phyloP scores from a whole-genome alignment of 2,329 filamentous ascomycete genomes.

The Xylaria sp. region DNA sequence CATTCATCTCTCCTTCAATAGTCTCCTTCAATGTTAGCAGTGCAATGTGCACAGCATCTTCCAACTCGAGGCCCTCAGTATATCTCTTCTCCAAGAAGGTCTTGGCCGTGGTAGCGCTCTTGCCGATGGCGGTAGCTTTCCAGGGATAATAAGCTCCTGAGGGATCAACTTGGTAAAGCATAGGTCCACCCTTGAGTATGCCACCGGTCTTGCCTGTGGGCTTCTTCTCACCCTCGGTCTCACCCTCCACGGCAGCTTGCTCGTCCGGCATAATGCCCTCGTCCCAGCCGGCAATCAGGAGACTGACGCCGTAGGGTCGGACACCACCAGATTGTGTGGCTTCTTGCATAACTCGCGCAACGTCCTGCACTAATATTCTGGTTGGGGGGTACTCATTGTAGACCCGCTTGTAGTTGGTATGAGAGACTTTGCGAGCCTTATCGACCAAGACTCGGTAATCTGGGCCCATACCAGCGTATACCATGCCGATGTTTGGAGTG shows the following conservation, averaged over 20 bases:
- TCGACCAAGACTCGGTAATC: slow-evolving; percentile 98
- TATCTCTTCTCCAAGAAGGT: slow-evolving; percentile 99
- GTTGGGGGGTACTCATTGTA: slow-evolving; percentile 99
- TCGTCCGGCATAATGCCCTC: slow-evolving; percentile 92
- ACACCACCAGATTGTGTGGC: slow-evolving; percentile 98
- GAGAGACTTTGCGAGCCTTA: slow-evolving; percentile 96
- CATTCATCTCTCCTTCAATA: slow-evolving; percentile 99
- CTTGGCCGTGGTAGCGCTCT: slow-evolving; percentile 98
- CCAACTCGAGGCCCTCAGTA: slow-evolving; percentile 94
- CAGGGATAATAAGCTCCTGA: slow-evolving; percentile 98
- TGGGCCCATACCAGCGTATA: slow-evolving; percentile 98
- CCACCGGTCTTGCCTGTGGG: slow-evolving; percentile 88
- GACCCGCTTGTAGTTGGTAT: slow-evolving; percentile 98
- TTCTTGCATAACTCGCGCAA: slow-evolving; percentile 98
- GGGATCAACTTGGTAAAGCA: slow-evolving; percentile 99
- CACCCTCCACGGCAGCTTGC: slow-evolving; percentile 69
- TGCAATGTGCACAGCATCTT: slow-evolving; percentile 98
- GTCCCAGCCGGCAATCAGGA: slow-evolving; percentile 97
- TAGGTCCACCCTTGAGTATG: slow-evolving; percentile 93
- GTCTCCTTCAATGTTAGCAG: slow-evolving; percentile 98
- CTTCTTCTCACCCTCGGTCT: slow-evolving; percentile 69
- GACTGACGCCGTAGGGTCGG: slow-evolving; percentile 92
- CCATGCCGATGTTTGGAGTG: slow-evolving; percentile 99
- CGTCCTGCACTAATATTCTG: slow-evolving; percentile 97
- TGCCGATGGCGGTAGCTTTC: slow-evolving; percentile 99